Base-by-base conservation (phyloP, 306 rosid species). In the Pterocarpus santalinus region DNA sequence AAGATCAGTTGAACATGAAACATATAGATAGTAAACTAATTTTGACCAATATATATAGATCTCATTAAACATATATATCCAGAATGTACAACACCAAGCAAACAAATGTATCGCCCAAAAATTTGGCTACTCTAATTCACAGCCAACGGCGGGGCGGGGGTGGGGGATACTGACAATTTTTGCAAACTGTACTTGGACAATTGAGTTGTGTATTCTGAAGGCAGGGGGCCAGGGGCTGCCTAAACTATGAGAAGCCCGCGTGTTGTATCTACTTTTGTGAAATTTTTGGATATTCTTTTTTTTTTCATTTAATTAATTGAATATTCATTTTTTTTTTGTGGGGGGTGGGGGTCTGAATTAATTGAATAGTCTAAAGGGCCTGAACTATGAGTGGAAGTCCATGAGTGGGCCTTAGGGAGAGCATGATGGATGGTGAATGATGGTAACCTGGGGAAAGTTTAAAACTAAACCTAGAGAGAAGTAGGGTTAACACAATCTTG, bases 351-450 rank as follows among this genome's bases (percentile, higher is more conserved):
- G 28, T 1, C 28, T 14, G 10, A 47, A 12, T 47, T 16, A 65
- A 28, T 36, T 65, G 69, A 65, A n/a, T 65, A 9, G 1, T 65
- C 62, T 76, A 67, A 81, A 90, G 91, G 2, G 87, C 91, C 13
- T 56, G 66, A 36, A 91, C 33, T n/a, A 85, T 65, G 28, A 91
- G 90, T 63, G 92, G 92, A 35, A 89, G 69, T 4, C 96, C 93
- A 69, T 76, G 13, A 39, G 75, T 11, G 13, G 99, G 99, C 81
- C 98, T 90, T 2, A 95, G 69, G 39, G 99, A 89, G 41, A 93
- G 97, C 91, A 87, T 80, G 46, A 76, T 80, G 12, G 93, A 65
- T 22, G 99, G 99, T 73, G 95, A 89, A 63, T 95, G 99, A 9
- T 7, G 49, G n/a, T 95, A 95, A 53, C 3, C 5, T 0, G 99